These are phyloP conservation scores for Sarocladiaceae sp. DNA, from an alignment of 2,329 filamentous ascomycete genomes.

Conservation along the genomic window DNA sequence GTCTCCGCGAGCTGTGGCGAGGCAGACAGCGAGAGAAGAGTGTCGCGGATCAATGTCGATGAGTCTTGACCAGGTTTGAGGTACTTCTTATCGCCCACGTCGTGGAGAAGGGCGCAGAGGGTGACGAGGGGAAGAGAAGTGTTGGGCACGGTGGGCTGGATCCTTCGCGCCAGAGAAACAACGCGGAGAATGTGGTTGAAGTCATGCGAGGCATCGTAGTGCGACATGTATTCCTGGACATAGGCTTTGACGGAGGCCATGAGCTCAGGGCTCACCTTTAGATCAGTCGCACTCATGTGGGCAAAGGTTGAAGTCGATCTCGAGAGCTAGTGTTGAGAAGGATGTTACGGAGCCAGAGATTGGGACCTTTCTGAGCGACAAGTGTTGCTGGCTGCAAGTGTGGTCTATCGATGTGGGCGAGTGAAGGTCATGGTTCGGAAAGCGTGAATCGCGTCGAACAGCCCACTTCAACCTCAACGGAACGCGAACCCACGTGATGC, in stretches of 20 bases:
- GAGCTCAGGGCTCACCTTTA: conserved; percentile 29
- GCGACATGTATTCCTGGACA: conserved; percentile 65
- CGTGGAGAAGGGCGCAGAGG: conserved; percentile 73
- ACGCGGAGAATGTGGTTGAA: conserved; percentile 80
- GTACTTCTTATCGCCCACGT: conserved; percentile 85
- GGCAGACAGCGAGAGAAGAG: conserved; percentile 53
- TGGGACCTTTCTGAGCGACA: neutral
- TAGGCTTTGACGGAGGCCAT: conserved; percentile 55
- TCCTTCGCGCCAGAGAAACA: conserved; percentile 61
- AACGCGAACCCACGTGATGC: conserved; percentile 5
- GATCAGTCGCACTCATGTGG: conserved; percentile 19
- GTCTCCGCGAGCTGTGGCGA: conserved; percentile 50
- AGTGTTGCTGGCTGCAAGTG: too few species aligned
- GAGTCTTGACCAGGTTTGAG: conserved; percentile 49
- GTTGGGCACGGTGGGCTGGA: conserved; percentile 36
- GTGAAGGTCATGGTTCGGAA: too few species aligned
- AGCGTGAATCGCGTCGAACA: neutral
- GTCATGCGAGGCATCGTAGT: conserved; percentile 82
- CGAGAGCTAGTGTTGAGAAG: neutral
- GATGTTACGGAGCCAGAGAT: too few species aligned
- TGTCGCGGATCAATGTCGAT: conserved; percentile 46
- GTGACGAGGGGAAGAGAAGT: conserved; percentile 46
- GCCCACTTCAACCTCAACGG: neutral
- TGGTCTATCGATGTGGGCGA: too few species aligned
- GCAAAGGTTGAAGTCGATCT: too few species aligned